Evolutionary conservation across 2,329 filamentous ascomycete species (phyloP), one percentile per base, ranked within the genome.

Genomic region (Cordyceps cateniannulata): DNA sequence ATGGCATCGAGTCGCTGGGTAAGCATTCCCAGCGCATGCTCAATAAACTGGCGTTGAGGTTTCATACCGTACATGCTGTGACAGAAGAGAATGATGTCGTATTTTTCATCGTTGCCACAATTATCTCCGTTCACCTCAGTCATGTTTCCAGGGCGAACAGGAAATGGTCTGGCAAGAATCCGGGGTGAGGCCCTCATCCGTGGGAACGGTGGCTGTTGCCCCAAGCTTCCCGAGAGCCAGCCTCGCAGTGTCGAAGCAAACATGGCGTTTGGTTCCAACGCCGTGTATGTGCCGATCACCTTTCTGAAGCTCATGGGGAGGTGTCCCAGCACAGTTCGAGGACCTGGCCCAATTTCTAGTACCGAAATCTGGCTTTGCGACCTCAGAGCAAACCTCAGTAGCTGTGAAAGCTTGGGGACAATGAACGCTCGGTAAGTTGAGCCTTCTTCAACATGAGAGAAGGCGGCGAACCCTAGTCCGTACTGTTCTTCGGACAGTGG

Each of bases 11-110:
- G n/a, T 3, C 18, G 14, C 38, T 20, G 9, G 7, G 18, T 9
- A 1, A 56, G 27, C 53, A 47, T 35, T 18, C 27, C 40, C 6
- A 56, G 29, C 9, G 53, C 53, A 8, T 9, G 25, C 5, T 22
- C n/a, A 22, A 56, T 38, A 24, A 45, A 48, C 51, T 54, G 14
- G 38, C 35, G 22, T 44, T 82, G 81, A 2, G 75, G 74, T 0
- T 73, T 74, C 79, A 87, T 81, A 62, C 81, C 82, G 64, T 87
- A 86, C 78, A 87, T 79, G 71, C 85, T 85, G 68, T 87, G 84
- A 64, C 83, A 87, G 70, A 87, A 85, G 5, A 88, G 66, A 20
- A 87, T 68, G 47, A 86, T 14, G 63, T 87, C 78, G 65, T 78
- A 87, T 62, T 72, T 77, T 24, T 75, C 68, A 35, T 71, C 65